Base-by-base conservation (phyloP, 257 asterid genomes). In the Coffea canephora region DNA sequence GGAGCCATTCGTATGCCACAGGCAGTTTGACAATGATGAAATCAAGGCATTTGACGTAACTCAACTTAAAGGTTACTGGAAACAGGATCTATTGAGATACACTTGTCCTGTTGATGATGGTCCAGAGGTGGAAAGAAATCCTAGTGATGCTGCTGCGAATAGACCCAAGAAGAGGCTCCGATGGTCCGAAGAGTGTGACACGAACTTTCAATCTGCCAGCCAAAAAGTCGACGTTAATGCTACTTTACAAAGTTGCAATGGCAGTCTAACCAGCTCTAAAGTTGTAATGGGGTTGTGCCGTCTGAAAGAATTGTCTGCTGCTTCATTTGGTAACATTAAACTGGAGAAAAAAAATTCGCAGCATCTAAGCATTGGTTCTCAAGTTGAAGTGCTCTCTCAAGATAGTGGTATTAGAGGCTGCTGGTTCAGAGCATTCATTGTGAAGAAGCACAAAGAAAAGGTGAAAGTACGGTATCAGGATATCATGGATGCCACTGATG, bases 341-440 rank as follows among this genome's bases (percentile, higher is more conserved):
- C 41, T 67, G 12, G 65, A 59, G 71, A 41, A 62, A 73, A 80
- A 74, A 78, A 36, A 74, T 70, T 39, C 19, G 39, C 88, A 71
- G 50, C 27, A 68, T 81, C 80, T 92, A 70, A 75, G 81, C 21
- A 61, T 91, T 82, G 97, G 98, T 62, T 88, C 96, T 11, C 83
- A 84, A 80, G 88, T 94, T 78, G 98, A 94, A 87, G 90, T 94
- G 73, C 92, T 94, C 5, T 92, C 93, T 67, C 92, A 91, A 82
- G 97, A 93, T 84, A 93, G 98, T 84, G 97, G 97, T 68, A 84
- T 94, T 74, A 87, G 95, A 74, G 98, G 98, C 6, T 94, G 95
- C 89, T 94, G 98, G 98, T 94, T 91, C 66, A 85, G 96, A 89
- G 97, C 92, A 77, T 50, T 27, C 82, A 89, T 94, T 61, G 83